A percentile compares a stretch with the other conserved stretches of the same genome.
Evolutionary conservation across 768 basidiomycete genomes (phyloP).

Genomic region (Rhodotorula graminis): DNA sequence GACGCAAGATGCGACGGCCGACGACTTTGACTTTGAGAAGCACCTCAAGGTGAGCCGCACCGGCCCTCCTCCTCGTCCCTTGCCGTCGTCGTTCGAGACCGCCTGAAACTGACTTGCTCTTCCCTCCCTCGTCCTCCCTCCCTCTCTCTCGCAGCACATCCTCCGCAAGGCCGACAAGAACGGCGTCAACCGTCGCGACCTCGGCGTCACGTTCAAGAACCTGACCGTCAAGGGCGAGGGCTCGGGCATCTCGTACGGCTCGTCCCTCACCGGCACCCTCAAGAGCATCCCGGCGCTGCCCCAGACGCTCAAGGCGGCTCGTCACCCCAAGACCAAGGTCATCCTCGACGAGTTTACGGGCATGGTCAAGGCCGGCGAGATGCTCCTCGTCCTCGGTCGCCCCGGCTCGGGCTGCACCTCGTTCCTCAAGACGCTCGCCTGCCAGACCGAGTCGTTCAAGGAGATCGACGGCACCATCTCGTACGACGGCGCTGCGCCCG

Average conservation of each 20-base stretch:
- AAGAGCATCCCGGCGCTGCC: slow-evolving; percentile 17
- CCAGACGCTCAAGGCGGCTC: slow-evolving; percentile 11
- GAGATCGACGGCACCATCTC: slow-evolving; percentile 51
- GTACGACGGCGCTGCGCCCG: slow-evolving; percentile 51
- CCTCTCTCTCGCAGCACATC: slow-evolving; percentile 2
- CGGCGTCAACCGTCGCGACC: slow-evolving; percentile 13
- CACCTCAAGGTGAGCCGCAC: slow-evolving; percentile 12
- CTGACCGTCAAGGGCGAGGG: slow-evolving; percentile 29
- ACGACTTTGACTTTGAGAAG: slow-evolving; percentile 36
- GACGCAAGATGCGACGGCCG: slow-evolving; percentile 24
- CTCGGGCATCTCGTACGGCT: slow-evolving; percentile 23
- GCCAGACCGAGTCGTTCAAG: slow-evolving; percentile 47
- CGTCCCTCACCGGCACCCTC: slow-evolving; percentile 18
- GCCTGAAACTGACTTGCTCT: not conserved
- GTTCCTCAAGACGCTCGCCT: slow-evolving; percentile 55
- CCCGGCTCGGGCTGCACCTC: slow-evolving; percentile 47
- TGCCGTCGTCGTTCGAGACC: not conserved
- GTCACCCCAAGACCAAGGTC: slow-evolving; percentile 30
- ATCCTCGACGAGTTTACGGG: slow-evolving; percentile 61
- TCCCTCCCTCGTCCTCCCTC: not conserved
- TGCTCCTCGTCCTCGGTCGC: slow-evolving; percentile 59
- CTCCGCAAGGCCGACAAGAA: slow-evolving; percentile 28
- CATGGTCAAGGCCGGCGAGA: slow-evolving; percentile 62
- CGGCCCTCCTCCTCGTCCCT: too few species aligned
- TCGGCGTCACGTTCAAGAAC: slow-evolving; percentile 34